Base-by-base conservation (phyloP, 257 asterid species). In the Oldenlandia corymbosa region DNA sequence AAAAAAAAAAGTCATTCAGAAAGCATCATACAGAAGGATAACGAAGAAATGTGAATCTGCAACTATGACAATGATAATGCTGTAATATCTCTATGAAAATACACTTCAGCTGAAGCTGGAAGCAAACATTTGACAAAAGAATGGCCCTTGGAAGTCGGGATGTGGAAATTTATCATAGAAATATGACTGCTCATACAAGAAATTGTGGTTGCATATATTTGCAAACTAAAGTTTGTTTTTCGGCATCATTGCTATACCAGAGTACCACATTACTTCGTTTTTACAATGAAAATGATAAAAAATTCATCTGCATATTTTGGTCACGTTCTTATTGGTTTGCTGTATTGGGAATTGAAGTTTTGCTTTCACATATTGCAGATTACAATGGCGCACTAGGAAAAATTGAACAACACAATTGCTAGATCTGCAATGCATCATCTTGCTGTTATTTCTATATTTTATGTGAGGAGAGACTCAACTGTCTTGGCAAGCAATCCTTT, bases 381-480 rank as follows among this genome's bases (percentile, higher is more conserved):
- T 17, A 16, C 13, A 4, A 65, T n/a, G 45, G 28, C 21, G 32
- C 42, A 65, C 30, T 11, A 17, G 26, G 36, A 34, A 47, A 16
- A 14, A 12, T 24, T 58, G 32, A 67, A 67, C 54, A 47, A 48
- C 72, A 41, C 72, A 41, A 26, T 48, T 48, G 37, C 47, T 52
- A 58, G 16, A 45, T 48, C 32, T 51, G 42, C 50, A 26, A 32
- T 48, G 71, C 60, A 47, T 37, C 58, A 43, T 63, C 51, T 31
- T 63, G 60, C n/a, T 46, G 48, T 47, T 57, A 7, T 64, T 66
- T 58, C 36, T n/a, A n/a, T n/a, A 58, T 58, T 64, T 51, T 16
- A 21, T 57, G 18, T 51, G 27, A 26, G 58, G 45, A 39, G 27
- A 31, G 31, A 16, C 11, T 16, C 24, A 31, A 43, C 45, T 52